Evolutionary conservation across 1,284 basidiomycete species (phyloP).

Genomic region (Phellopilus nigrolimitatus): DNA sequence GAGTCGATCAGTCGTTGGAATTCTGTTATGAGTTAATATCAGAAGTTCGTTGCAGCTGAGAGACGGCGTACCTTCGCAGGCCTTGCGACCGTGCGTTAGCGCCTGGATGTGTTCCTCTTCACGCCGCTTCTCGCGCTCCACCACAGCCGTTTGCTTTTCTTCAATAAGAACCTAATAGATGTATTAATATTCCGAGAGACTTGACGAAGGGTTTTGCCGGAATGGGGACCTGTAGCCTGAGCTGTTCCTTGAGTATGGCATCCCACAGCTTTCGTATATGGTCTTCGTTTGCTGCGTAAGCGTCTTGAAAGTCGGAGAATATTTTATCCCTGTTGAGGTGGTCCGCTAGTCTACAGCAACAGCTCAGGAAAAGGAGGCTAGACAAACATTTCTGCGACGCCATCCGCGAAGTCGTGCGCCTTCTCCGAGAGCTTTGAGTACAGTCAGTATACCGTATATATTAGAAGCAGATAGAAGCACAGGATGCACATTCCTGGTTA

Average conservation of each 20-base stretch:
- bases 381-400: slow-evolving; percentile 10
- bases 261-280: slow-evolving; percentile 17
- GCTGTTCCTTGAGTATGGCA: slow-evolving; percentile 16
- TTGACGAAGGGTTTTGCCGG: background rate
- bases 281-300: slow-evolving; percentile 16
- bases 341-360: background rate
- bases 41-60: background rate
- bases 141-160: background rate
- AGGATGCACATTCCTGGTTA: slow-evolving; percentile 8
- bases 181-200: background rate
- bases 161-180: slow-evolving; percentile 3
- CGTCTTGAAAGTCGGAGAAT: slow-evolving; percentile 14
- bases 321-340: slow-evolving; percentile 13
- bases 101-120: slow-evolving; percentile 19
- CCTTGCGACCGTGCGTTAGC: slow-evolving; percentile 16
- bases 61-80: slow-evolving; percentile 18
- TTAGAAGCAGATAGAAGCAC: background rate
- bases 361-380: background rate
- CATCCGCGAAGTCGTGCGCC: slow-evolving; percentile 11
- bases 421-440: slow-evolving; percentile 11
- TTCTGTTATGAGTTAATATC: background rate
- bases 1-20: slow-evolving; percentile 7
- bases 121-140: slow-evolving; percentile 8
- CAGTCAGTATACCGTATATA: background rate
- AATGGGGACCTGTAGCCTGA: slow-evolving; percentile 11